A percentile compares a stretch with the other conserved stretches of the same genome.
phyloP scores from a whole-genome alignment of 345 rosid genomes.

The Hypericum perforatum region DNA sequence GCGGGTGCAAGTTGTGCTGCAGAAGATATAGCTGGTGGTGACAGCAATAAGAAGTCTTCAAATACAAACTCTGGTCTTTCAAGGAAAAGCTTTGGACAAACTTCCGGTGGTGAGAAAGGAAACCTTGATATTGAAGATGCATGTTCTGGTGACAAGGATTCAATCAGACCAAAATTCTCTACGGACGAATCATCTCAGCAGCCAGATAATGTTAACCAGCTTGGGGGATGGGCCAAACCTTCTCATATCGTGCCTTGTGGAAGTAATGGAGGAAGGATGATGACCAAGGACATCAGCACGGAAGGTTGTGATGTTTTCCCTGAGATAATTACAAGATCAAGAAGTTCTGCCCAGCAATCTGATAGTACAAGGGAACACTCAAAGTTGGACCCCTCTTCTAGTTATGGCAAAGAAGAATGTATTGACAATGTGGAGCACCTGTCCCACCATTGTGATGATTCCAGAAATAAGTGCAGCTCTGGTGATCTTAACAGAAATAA shows the following conservation, averaged over 20 bases:
- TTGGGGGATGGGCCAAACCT: slow-evolving; percentile 13
- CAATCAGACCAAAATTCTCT: slow-evolving; percentile 4
- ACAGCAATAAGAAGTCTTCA: neutral
- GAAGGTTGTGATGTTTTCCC: slow-evolving; percentile 10
- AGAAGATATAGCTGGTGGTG: neutral
- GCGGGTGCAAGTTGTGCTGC: neutral
- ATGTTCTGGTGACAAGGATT: slow-evolving; percentile 15
- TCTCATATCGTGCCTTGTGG: slow-evolving; percentile 14
- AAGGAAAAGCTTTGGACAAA: too few species aligned
- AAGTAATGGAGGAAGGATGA: slow-evolving; percentile 18
- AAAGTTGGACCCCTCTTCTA: slow-evolving; percentile 10
- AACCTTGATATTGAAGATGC: slow-evolving; percentile 15
- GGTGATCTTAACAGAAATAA: slow-evolving; percentile 9
- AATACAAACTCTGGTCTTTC: too few species aligned
- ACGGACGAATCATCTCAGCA: slow-evolving; percentile 8
- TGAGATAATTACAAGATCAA: slow-evolving; percentile 28
- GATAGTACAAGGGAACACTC: slow-evolving; percentile 12
- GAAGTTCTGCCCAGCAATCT: slow-evolving; percentile 21
- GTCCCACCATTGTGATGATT: slow-evolving; percentile 1
- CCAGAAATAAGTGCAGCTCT: slow-evolving; percentile 4
- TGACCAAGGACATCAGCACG: slow-evolving; percentile 8
- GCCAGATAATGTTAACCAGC: slow-evolving; percentile 5
- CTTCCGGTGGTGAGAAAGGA: neutral
- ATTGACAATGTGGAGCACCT: slow-evolving; percentile 9
- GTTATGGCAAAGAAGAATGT: slow-evolving; percentile 10